These are phyloP conservation scores for Zymoseptoria crescenta DNA, from an alignment of 2,329 filamentous ascomycete genomes.

Conservation along the genomic window DNA sequence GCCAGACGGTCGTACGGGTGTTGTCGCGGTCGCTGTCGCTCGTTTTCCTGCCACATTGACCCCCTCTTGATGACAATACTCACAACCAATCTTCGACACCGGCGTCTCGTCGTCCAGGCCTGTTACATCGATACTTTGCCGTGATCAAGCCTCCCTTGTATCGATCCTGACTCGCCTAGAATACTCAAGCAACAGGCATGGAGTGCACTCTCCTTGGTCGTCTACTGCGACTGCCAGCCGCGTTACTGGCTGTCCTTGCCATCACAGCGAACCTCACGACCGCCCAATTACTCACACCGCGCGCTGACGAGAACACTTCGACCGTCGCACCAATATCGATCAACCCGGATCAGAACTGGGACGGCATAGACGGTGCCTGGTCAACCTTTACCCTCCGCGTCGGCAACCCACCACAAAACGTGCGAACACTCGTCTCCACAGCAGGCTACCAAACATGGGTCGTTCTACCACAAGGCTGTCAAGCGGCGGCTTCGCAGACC, in stretches of 20 bases:
- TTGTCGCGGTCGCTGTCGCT: background rate
- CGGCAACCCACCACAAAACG: constrained; percentile 46
- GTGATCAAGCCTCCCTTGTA: background rate
- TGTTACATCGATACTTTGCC: background rate
- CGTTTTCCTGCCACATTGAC: background rate
- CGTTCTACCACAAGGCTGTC: constrained; percentile 52
- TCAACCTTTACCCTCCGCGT: constrained; percentile 58
- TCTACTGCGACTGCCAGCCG: constrained; percentile 18
- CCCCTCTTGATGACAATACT: background rate
- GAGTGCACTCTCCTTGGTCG: constrained; percentile 5
- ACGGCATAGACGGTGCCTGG: constrained; percentile 63
- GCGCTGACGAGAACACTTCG: constrained; percentile 9
- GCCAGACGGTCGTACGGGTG: background rate
- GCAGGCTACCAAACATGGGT: constrained; percentile 65
- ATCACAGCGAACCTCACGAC: constrained; percentile 5
- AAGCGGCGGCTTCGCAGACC: constrained; percentile 25
- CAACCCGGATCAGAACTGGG: constrained; percentile 32
- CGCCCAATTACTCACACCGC: constrained; percentile 7
- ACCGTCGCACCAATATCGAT: constrained; percentile 23
- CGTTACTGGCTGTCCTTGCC: constrained; percentile 12
- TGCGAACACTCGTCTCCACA: constrained; percentile 57
- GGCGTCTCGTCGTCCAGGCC: background rate
- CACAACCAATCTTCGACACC: background rate
- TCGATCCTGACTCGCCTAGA: background rate
- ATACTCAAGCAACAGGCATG: background rate